Evolutionary conservation across 2,329 filamentous ascomycete genomes (phyloP).

Genomic region (Penicillium thymicola): DNA sequence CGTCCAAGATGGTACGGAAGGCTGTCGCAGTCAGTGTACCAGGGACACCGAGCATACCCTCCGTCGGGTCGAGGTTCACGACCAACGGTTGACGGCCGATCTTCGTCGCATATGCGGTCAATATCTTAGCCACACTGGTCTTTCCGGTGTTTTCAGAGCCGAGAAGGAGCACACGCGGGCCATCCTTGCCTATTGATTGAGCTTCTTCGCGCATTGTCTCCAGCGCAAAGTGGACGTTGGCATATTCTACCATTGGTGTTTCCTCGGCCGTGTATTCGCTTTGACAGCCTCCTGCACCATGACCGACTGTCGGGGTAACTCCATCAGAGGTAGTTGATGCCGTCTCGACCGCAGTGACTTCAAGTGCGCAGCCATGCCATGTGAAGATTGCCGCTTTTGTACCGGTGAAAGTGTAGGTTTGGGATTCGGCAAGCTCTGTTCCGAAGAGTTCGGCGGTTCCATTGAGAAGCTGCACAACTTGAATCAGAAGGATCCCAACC

Average conservation of each 20-base stretch:
- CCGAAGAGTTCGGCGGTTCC: slow-evolving; percentile 93
- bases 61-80: slow-evolving; percentile 78
- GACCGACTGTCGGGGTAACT: slow-evolving; percentile 28
- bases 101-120: slow-evolving; percentile 76
- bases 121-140: slow-evolving; percentile 71
- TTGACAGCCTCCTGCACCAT: slow-evolving; percentile 59
- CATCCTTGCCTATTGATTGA: slow-evolving; percentile 50
- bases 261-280: slow-evolving; percentile 71
- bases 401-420: slow-evolving; percentile 75
- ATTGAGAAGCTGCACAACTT: slow-evolving; percentile 57
- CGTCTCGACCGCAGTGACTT: slow-evolving; percentile 64
- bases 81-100: slow-evolving; percentile 72
- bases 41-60: slow-evolving; percentile 73
- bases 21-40: slow-evolving; percentile 83
- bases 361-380: slow-evolving; percentile 84
- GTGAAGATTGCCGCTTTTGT: slow-evolving; percentile 86
- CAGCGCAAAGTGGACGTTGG: slow-evolving; percentile 86
- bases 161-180: slow-evolving; percentile 79
- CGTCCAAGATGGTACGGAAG: slow-evolving; percentile 81
- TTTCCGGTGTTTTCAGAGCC: slow-evolving; percentile 79
- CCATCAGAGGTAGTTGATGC: slow-evolving; percentile 36
- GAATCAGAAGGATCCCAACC: slow-evolving; percentile 4
- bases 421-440: slow-evolving; percentile 80
- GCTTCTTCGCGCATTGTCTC: slow-evolving; percentile 67
- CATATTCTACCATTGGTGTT: slow-evolving; percentile 73